Base-by-base conservation (phyloP, 2,329 filamentous ascomycete species). In the Talaromyces sp. region DNA sequence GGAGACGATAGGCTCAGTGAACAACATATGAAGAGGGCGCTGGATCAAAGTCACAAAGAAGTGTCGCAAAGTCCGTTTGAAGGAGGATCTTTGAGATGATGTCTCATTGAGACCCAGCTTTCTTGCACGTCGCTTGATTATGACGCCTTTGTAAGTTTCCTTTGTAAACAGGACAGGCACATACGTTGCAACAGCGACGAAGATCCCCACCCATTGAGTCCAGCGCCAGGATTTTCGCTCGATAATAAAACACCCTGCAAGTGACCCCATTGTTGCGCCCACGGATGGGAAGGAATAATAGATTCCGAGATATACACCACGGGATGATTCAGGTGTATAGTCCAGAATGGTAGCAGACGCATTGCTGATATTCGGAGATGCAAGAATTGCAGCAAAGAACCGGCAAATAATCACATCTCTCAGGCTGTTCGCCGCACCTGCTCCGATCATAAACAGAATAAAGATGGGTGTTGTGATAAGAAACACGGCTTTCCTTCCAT, bases 271-370 rank as follows among this genome's bases (percentile, higher is more conserved):
- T 1, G 59, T 49, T 40, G 52, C 57, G 2, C 59, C 61, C 6
- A 56, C 51, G 11, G 49, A 55, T 1, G 59, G 61, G 3, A 62
- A 46, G 2, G 59, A 52, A 40, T 63, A 62, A 37, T 63, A 62
- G 2, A 54, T 49, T 5, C 51, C 53, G 6, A 63, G 49, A 0
- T 54, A 53, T 8, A 63, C 32, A 13, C 51, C 55, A 13, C 61
- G 29, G 1, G 56, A 7, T 0, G 36, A 27, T 0, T 54, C 53
- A 0, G 32, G 17, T 2, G 55, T 60, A 40, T 57, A 62, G 70
- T 90, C 87, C 19, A 84, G 85, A 71, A 89, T 89, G 48, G 89
- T 84, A 53, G 86, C 87, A 3, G 84, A 86, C 48, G 87, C 86
- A 65, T 89, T 79, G 60, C 89, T 82, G 37, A 90, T 73, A 2